Evolutionary conservation across 257 asterid species (phyloP).

Genomic region (Lantana camara): DNA sequence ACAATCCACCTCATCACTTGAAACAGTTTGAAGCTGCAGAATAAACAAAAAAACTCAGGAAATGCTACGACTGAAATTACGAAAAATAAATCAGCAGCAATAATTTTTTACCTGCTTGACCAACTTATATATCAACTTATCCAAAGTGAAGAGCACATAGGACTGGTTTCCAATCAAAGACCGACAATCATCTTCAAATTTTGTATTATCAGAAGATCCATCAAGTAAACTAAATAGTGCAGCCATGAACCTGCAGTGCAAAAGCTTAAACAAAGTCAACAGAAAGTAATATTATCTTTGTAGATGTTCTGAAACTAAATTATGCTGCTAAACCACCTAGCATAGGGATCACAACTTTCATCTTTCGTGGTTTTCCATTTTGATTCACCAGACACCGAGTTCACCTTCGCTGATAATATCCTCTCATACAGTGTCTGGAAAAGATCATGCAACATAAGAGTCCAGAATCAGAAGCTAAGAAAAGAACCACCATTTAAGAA

Average conservation of each 20-base stretch:
- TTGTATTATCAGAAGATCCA: conserved; percentile 88
- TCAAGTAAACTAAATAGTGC: conserved; percentile 87
- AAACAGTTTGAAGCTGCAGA: conserved; percentile 56
- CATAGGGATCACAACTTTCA: conserved; percentile 47
- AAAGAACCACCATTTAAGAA: neutral
- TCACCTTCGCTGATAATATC: conserved; percentile 58
- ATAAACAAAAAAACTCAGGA: conserved; percentile 24
- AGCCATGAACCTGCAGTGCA: conserved; percentile 73
- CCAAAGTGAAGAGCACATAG: conserved; percentile 88
- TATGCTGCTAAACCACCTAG: conserved; percentile 37
- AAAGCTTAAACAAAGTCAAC: conserved; percentile 24
- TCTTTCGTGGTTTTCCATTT: conserved; percentile 54
- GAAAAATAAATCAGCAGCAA: neutral
- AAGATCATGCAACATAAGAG: conserved; percentile 6
- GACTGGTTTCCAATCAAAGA: conserved; percentile 91
- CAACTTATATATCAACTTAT: conserved; percentile 86
- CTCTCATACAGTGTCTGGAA: conserved; percentile 59
- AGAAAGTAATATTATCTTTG: conserved; percentile 10
- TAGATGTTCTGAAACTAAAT: conserved; percentile 16
- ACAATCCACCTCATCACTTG: conserved; percentile 52
- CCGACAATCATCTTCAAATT: conserved; percentile 96
- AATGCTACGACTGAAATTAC: conserved; percentile 8
- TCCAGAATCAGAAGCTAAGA: neutral
- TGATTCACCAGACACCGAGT: conserved; percentile 42
- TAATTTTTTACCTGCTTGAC: conserved; percentile 72